Evolutionary conservation across 164 flowering plant species (phyloP), one percentile per base, ranked within the genome.

Genomic region (Pachysandra terminalis): DNA sequence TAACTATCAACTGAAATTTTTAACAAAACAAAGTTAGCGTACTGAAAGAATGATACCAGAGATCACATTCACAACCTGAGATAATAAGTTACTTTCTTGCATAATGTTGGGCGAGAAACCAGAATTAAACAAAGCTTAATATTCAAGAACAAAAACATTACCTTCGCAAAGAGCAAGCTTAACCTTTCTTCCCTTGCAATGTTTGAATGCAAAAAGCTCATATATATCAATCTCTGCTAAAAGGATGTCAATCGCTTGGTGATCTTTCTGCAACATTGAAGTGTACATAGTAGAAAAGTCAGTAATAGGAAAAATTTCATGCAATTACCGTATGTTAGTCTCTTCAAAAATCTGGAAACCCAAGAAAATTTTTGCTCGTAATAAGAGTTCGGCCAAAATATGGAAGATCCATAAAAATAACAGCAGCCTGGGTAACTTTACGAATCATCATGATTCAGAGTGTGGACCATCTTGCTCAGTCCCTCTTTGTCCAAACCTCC

Each of bases 121-220:
- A 49, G 2, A 48, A 51, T 1, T 10, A 40, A 26, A 49, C 51
- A 45, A 40, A 1, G 9, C 54, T 63, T 25, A 9, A 24, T 6
- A 23, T 23, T 45, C 48, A 45, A 61, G 25, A 57, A 59, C 16
- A 57, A 51, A 26, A 65, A 49, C 21, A 68, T 65, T 75, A 94
- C 98, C 98, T 83, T 90, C 93, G 81, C 99, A 92, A 59, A 95
- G 94, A 26, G 97, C 92, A 79, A 95, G 97, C 85, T 87, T 90
- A 48, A 72, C 85, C 75, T 74, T 92, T 74, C 99, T 86, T 74
- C 98, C 98, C 66, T 84, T 85, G 84, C 98, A 95, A 73, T 95
- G 97, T 68, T 90, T 95, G 82, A 95, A 95, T 56, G 96, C 85
- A 75, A 95, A 95, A 65, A 90, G 94, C 84, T 92, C 98, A 76